phyloP scores from a whole-genome alignment of 768 basidiomycete genomes.

The Pleurotus eryngii region DNA sequence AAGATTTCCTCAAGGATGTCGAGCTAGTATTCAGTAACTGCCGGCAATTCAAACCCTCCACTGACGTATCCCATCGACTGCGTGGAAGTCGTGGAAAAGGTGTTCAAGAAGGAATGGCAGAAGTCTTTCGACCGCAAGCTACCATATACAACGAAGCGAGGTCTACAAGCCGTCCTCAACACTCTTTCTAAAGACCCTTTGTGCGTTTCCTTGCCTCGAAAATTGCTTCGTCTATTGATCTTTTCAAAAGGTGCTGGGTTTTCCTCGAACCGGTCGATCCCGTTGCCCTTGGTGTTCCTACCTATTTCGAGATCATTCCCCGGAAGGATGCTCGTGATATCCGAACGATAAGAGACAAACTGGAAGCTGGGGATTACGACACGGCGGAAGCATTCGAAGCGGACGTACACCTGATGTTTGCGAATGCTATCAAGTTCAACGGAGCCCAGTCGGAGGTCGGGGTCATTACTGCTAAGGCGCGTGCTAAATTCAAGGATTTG shows the following conservation, averaged over 20 bases:
- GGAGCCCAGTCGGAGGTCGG: conserved; percentile 80
- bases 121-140: conserved; percentile 73
- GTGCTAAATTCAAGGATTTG: conserved; percentile 52
- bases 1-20: conserved; percentile 74
- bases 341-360: conserved; percentile 71
- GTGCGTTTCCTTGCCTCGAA: conserved; percentile 34
- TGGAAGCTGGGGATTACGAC: conserved; percentile 82
- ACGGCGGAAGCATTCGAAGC: conserved; percentile 75
- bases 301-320: conserved; percentile 84
- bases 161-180: conserved; percentile 67
- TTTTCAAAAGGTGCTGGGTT: conserved; percentile 57
- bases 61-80: conserved; percentile 70
- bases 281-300: conserved; percentile 73
- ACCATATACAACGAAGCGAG: conserved; percentile 75
- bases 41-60: conserved; percentile 89
- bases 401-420: conserved; percentile 84
- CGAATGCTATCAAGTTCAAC: conserved; percentile 89
- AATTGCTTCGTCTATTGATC: neutral
- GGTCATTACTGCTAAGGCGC: conserved; percentile 46
- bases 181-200: conserved; percentile 64
- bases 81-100: conserved; percentile 70
- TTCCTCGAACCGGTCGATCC: conserved; percentile 92
- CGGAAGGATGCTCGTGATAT: conserved; percentile 87
- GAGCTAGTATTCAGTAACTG: conserved; percentile 88
- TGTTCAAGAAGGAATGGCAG: conserved; percentile 84